phyloP scores from a whole-genome alignment of 106 monocot species.

The Dendrobium catenatum region DNA sequence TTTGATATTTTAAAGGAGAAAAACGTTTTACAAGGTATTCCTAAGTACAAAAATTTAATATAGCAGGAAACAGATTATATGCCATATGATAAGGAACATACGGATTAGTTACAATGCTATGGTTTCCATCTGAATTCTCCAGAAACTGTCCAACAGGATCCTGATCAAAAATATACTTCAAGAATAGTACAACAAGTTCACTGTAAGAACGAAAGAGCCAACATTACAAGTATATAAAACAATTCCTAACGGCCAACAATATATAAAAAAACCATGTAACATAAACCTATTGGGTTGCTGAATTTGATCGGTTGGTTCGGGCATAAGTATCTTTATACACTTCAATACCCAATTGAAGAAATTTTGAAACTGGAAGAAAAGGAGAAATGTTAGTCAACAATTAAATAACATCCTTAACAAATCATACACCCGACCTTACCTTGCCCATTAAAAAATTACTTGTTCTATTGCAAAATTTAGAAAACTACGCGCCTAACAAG shows the following conservation, averaged over 20 bases:
- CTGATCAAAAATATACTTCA: constrained; percentile 72
- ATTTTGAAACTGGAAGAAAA: constrained; percentile 81
- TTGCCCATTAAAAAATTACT: neutral
- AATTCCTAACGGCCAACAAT: neutral
- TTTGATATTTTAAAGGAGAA: no score
- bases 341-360: constrained; percentile 89
- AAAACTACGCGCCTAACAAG: neutral
- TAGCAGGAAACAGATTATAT: neutral
- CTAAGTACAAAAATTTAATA: neutral
- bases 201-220: constrained; percentile 20
- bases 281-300: constrained; percentile 58
- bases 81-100: constrained; percentile 31
- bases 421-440: neutral
- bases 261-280: neutral
- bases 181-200: constrained; percentile 76
- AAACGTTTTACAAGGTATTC: no score
- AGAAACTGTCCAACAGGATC: constrained; percentile 72
- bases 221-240: constrained; percentile 2
- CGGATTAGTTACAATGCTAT: constrained; percentile 51
- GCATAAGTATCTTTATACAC: constrained; percentile 65
- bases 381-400: neutral
- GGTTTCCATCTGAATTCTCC: constrained; percentile 31
- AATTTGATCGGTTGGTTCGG: constrained; percentile 68
- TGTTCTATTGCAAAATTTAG: neutral
- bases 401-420: neutral